phyloP scores from a whole-genome alignment of 164 flowering plant genomes.

The Protea cynaroides region DNA sequence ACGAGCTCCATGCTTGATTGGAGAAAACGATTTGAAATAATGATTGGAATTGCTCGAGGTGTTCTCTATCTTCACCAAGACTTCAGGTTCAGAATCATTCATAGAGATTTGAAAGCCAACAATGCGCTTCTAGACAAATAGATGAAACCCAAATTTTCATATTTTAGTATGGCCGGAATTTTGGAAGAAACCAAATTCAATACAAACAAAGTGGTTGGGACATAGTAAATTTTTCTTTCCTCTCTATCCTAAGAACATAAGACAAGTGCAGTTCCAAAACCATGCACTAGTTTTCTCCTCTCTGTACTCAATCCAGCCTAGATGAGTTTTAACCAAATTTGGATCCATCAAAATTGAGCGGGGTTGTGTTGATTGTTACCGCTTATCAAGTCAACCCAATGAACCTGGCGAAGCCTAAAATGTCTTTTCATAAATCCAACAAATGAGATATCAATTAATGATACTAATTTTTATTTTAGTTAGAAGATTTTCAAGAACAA shows the following conservation, averaged over 20 bases:
- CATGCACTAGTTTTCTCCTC: too few relatives aligned
- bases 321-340: too few relatives aligned
- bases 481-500: too few relatives aligned
- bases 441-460: too few relatives aligned
- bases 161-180: slow-evolving; percentile 69
- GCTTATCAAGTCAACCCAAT: too few relatives aligned
- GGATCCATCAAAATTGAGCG: too few relatives aligned
- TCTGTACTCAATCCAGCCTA: too few relatives aligned
- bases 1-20: slow-evolving; percentile 35
- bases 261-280: not conserved
- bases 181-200: slow-evolving; percentile 45
- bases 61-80: slow-evolving; percentile 68
- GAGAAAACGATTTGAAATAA: slow-evolving; percentile 49
- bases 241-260: too few relatives aligned
- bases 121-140: slow-evolving; percentile 55
- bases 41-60: slow-evolving; percentile 64
- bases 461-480: too few relatives aligned
- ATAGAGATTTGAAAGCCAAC: slow-evolving; percentile 68
- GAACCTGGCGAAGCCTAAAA: too few relatives aligned
- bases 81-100: slow-evolving; percentile 60
- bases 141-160: slow-evolving; percentile 63
- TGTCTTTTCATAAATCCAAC: too few relatives aligned
- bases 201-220: slow-evolving; percentile 61
- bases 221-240: slow-evolving; percentile 41
- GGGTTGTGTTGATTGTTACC: too few relatives aligned